Evolutionary conservation across 1,284 basidiomycete genomes (phyloP), one percentile per base, ranked within the genome.

Genomic region (Neotropicomus parvogracilis): DNA sequence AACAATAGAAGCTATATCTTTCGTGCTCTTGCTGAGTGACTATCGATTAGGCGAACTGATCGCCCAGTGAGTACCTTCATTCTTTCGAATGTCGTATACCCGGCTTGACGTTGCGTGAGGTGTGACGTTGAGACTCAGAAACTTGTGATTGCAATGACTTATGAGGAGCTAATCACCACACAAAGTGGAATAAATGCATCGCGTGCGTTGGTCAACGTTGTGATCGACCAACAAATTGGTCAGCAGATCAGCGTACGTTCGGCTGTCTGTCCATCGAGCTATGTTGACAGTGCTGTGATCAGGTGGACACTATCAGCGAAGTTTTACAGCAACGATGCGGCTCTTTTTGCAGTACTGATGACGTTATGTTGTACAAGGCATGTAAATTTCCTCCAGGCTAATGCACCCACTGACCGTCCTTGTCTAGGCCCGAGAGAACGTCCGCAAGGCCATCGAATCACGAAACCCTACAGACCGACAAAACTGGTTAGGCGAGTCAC

Each of bases 191-290:
- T 92, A 55, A 83, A 84, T 21, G 81, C 85, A 27, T 94, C 95
- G 7, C 79, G 91, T 55, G 84, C 84, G n/a, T 71, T 98, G 17
- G 92, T 97, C 11, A 95, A 94, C 55, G 87, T 95, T 29, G 81
- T 99, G 54, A 99, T 99, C 59, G 93, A 99, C 69, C 91, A 95
- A 61, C 95, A 98, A 65, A 98, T 98, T 58, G 91, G 91, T 13
- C 90, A 95, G 62, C 93, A 97, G 65, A 88, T 94, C 42, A 93
- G 91, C 60, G 94, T 95, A 64, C 59, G 86, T 45, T 28, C 53
- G 16, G 3, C 14, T 13, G 21, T 21, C 19, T 11, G 27, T 51
- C 17, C 17, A 32, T 54, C 26, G 19, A 49, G 20, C 42, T n/a
- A 32, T 35, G 17, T 43, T 58, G 40, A 61, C 40, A 14, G 36